Conservation (phyloP, 257 asterid species). For the Nicotiana undulata region DNA sequence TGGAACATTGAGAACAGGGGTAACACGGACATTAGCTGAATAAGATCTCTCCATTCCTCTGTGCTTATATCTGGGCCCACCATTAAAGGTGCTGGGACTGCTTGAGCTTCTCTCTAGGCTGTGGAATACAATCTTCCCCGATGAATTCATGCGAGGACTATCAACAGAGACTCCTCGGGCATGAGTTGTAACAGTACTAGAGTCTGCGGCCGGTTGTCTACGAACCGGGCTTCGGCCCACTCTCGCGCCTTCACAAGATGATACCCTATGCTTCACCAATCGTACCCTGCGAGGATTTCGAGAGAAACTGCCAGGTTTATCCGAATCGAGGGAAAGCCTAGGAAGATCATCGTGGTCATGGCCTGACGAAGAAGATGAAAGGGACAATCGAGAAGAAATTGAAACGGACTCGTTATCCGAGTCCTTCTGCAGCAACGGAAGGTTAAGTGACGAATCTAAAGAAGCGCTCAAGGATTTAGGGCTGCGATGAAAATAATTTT, state of each 20-base stretch:
- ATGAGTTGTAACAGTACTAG: slow-evolving; percentile 9
- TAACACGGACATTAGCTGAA: slow-evolving; percentile 80
- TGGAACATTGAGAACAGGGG: slow-evolving; percentile 92
- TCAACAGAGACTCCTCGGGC: slow-evolving; percentile 58
- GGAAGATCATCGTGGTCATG: slow-evolving; percentile 72
- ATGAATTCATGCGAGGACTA: slow-evolving; percentile 92
- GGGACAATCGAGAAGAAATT: slow-evolving; percentile 57
- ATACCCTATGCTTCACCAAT: slow-evolving; percentile 36
- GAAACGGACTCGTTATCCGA: slow-evolving; percentile 44
- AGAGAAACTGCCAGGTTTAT: slow-evolving; percentile 26
- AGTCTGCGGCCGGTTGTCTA: slow-evolving; percentile 28
- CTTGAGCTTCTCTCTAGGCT: slow-evolving; percentile 93
- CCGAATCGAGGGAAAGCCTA: slow-evolving; percentile 58
- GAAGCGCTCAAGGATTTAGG: slow-evolving; percentile 43
- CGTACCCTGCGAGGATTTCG: slow-evolving; percentile 44
- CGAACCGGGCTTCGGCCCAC: slow-evolving; percentile 44
- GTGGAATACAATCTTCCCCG: slow-evolving; percentile 83
- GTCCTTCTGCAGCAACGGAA: slow-evolving; percentile 53
- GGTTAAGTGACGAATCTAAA: slow-evolving; percentile 35
- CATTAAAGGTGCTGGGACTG: slow-evolving; percentile 79
- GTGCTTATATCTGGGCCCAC: slow-evolving; percentile 60
- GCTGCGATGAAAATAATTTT: slow-evolving; percentile 49
- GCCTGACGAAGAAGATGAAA: slow-evolving; percentile 66
- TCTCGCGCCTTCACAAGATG: slow-evolving; percentile 41
- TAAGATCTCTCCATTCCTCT: slow-evolving; percentile 91